A percentile compares a stretch with the other conserved stretches of the same genome.
Evolutionary conservation across 2,329 filamentous ascomycete genomes (phyloP).

Genomic region (Pezicula radicicola): DNA sequence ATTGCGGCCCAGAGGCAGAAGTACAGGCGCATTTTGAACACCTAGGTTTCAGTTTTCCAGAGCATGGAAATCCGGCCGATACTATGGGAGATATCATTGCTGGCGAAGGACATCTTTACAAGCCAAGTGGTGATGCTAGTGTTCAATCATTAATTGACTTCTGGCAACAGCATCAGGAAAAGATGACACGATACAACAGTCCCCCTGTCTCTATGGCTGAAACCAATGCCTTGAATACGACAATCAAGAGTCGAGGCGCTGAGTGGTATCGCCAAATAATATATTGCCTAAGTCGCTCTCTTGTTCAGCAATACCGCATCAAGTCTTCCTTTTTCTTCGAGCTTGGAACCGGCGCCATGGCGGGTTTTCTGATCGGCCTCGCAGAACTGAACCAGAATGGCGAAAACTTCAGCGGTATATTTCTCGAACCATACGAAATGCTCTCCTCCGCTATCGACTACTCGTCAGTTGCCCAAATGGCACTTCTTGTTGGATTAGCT

Average conservation of each 20-base stretch:
- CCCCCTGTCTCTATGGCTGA: slow-evolving; percentile 34
- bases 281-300: slow-evolving; percentile 49
- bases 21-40: slow-evolving; percentile 48
- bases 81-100: slow-evolving; percentile 60
- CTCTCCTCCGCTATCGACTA: slow-evolving; percentile 51
- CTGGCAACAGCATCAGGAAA: slow-evolving; percentile 34
- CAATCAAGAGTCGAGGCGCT: slow-evolving; percentile 48
- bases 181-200: slow-evolving; percentile 16
- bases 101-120: slow-evolving; percentile 51
- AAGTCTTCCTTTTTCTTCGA: slow-evolving; percentile 51
- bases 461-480: slow-evolving; percentile 46
- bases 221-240: slow-evolving; percentile 37
- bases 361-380: slow-evolving; percentile 52
- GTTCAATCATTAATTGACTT: slow-evolving; percentile 46
- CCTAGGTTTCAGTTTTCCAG: slow-evolving; percentile 48
- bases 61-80: slow-evolving; percentile 51
- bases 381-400: slow-evolving; percentile 47
- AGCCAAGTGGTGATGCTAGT: slow-evolving; percentile 40
- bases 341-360: slow-evolving; percentile 47
- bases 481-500: slow-evolving; percentile 49
- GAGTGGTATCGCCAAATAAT: slow-evolving; percentile 45
- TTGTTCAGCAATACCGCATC: slow-evolving; percentile 54
- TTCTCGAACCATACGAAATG: slow-evolving; percentile 45
- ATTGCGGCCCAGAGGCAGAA: slow-evolving; percentile 43
- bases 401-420: slow-evolving; percentile 50